These are phyloP conservation scores for Xerocomus spinulosus DNA, from an alignment of 768 basidiomycete species.

Conservation along the genomic window DNA sequence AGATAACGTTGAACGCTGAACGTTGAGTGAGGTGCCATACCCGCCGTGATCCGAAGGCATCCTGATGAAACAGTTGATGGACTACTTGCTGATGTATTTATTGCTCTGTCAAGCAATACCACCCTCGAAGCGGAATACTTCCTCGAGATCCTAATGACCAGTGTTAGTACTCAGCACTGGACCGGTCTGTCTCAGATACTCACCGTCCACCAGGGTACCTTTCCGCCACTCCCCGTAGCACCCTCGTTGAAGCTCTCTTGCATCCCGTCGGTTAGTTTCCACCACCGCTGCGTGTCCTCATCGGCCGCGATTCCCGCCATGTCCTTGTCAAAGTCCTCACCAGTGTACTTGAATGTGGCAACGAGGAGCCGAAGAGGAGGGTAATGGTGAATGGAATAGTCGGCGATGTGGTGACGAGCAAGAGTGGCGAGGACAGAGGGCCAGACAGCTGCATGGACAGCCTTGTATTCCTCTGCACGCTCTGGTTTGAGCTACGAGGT, in stretches of 20 bases:
- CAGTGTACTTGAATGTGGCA: conserved; percentile 75
- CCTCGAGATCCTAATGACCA: conserved; percentile 45
- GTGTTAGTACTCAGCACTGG: not conserved
- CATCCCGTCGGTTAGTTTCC: conserved; percentile 72
- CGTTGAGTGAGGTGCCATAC: no score
- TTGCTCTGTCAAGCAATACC: conserved; percentile 11
- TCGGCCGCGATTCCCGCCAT: conserved; percentile 63
- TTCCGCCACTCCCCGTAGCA: conserved; percentile 63
- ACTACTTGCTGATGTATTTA: no score
- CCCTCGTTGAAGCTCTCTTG: conserved; percentile 71
- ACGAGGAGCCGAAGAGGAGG: conserved; percentile 62
- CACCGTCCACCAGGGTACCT: conserved; percentile 70
- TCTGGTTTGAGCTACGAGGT: conserved; percentile 49
- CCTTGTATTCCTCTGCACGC: conserved; percentile 47
- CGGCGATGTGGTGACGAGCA: conserved; percentile 56
- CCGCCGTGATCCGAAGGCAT: no score
- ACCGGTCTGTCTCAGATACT: conserved; percentile 6
- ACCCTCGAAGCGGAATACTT: conserved; percentile 70
- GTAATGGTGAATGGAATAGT: conserved; percentile 75
- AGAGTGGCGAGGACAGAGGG: conserved; percentile 63
- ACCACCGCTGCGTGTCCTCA: conserved; percentile 71
- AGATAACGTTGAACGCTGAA: no score
- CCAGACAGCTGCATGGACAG: conserved; percentile 63
- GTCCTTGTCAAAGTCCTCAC: conserved; percentile 57
- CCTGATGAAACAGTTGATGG: no score